Conservation (phyloP, 2,329 filamentous ascomycete genomes). For the Neoascochyta sp. region DNA sequence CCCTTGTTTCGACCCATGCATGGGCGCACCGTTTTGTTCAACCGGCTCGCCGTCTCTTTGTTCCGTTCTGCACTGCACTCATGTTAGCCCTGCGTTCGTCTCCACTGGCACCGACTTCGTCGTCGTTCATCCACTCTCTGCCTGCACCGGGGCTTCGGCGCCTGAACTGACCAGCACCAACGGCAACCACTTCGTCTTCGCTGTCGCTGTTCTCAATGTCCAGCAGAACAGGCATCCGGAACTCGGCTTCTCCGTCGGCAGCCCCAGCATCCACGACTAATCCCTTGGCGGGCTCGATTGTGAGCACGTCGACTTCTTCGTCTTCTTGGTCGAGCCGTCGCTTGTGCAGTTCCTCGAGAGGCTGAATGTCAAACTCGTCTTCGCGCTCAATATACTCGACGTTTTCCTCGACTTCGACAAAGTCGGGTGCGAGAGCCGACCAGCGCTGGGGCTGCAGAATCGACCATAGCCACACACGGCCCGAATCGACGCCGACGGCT, state of each 20-base stretch:
- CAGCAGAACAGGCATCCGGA: constrained; percentile 89
- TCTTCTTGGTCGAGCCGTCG: constrained; percentile 86
- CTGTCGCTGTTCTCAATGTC: constrained; percentile 92
- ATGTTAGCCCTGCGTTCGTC: constrained; percentile 38
- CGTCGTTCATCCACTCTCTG: constrained; percentile 62
- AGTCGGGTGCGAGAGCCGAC: constrained; percentile 95
- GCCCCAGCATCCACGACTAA: constrained; percentile 48
- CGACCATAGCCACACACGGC: constrained; percentile 92
- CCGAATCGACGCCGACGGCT: constrained; percentile 88
- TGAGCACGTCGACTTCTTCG: constrained; percentile 87
- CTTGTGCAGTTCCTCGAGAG: constrained; percentile 89
- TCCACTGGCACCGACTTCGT: constrained; percentile 41
- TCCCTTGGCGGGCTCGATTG: constrained; percentile 61
- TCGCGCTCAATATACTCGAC: constrained; percentile 93
- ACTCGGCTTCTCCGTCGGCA: constrained; percentile 51
- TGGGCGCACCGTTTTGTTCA: too few species aligned
- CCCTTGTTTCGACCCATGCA: too few species aligned
- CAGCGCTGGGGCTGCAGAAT: constrained; percentile 93
- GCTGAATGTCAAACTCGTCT: constrained; percentile 97
- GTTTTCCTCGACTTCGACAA: constrained; percentile 96
- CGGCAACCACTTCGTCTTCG: constrained; percentile 75
- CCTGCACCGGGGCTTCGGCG: constrained; percentile 76
- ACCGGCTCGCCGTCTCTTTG: constrained; percentile 34
- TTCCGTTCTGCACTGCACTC: constrained; percentile 28
- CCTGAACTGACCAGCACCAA: constrained; percentile 76